Evolutionary conservation across 768 basidiomycete species (phyloP).

Genomic region (Exidia glandulosa): DNA sequence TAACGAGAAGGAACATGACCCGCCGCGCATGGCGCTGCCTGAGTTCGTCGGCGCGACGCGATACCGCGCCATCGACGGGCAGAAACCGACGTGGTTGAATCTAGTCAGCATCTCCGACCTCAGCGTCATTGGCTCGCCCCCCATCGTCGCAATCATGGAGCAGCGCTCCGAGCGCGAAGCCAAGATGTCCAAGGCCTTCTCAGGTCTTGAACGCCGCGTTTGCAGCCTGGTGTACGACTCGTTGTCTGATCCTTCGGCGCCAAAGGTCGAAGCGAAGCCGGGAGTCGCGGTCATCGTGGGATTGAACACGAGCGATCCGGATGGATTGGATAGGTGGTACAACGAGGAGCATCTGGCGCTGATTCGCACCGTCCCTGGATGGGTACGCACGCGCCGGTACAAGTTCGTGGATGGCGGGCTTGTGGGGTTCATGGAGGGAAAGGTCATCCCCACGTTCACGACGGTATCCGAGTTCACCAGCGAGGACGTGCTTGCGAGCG

Average conservation of each 20-base stretch:
- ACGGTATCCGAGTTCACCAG: conserved; percentile 35
- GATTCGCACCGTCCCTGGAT: conserved; percentile 31
- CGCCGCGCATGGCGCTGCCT: conserved; percentile 24
- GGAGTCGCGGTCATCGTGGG: conserved; percentile 16
- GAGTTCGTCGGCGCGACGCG: conserved; percentile 25
- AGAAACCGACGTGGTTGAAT: conserved; percentile 24
- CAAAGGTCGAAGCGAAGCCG: conserved; percentile 9
- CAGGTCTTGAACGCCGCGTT: conserved; percentile 25
- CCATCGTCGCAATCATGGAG: conserved; percentile 24
- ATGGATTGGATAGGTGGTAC: conserved; percentile 21
- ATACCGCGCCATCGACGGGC: conserved; percentile 23
- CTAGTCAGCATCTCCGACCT: conserved; percentile 25
- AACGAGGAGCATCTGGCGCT: conserved; percentile 22
- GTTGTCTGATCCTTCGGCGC: neutral
- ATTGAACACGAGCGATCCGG: conserved; percentile 16
- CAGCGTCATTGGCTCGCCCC: conserved; percentile 19
- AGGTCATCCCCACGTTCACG: conserved; percentile 7
- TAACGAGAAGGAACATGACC: conserved; percentile 48
- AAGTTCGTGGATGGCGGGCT: too few species aligned
- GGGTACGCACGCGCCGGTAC: conserved; percentile 34
- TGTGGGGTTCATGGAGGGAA: neutral
- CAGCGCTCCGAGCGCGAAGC: conserved; percentile 27
- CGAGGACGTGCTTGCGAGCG: conserved; percentile 19
- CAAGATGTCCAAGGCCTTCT: conserved; percentile 18
- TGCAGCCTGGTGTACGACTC: conserved; percentile 13